A percentile compares a stretch with the other conserved stretches of the same genome.
Evolutionary conservation across 2,329 filamentous ascomycete species (phyloP).

Genomic region (Phyllachora maydis): DNA sequence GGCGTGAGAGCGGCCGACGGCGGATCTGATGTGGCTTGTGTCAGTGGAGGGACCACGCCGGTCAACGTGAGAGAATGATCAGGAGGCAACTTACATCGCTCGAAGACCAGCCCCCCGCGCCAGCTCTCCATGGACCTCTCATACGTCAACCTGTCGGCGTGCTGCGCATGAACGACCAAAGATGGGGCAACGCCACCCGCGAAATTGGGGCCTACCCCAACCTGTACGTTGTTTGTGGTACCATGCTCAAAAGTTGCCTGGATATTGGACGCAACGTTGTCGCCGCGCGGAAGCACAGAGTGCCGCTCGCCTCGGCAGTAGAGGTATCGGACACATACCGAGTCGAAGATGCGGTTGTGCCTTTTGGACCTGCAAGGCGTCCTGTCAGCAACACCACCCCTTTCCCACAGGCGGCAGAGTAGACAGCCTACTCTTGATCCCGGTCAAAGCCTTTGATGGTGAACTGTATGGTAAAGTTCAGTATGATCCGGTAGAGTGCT

Average conservation of each 20-base stretch:
- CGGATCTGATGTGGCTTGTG: too few relatives aligned
- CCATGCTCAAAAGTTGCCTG: constrained; percentile 5
- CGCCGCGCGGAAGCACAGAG: constrained; percentile 5
- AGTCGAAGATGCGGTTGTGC: constrained; percentile 8
- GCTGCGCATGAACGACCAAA: constrained; percentile 7
- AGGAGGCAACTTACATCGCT: constrained; percentile 3
- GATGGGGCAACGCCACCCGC: constrained; percentile 3
- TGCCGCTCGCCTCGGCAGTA: constrained; percentile 6
- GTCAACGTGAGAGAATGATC: not conserved
- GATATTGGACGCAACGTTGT: constrained; percentile 4
- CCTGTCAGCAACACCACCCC: too few relatives aligned
- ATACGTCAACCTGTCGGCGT: constrained; percentile 7
- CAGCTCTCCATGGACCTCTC: constrained; percentile 7
- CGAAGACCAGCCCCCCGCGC: constrained; percentile 7
- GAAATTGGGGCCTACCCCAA: constrained; percentile 2
- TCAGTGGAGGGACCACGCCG: too few relatives aligned
- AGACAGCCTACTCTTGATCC: too few relatives aligned
- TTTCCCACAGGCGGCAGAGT: too few relatives aligned
- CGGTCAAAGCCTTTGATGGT: constrained; percentile 5
- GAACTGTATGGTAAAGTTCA: constrained; percentile 7
- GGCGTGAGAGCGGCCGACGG: too few relatives aligned
- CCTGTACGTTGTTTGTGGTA: constrained; percentile 2
- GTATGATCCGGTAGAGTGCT: constrained; percentile 6
- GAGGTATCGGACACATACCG: constrained; percentile 6
- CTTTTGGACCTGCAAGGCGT: constrained; percentile 5